A percentile compares a stretch with the other conserved stretches of the same genome.
Conservation (phyloP, 108 stramenopile species). For the Nannochloropsis granulata region DNA sequence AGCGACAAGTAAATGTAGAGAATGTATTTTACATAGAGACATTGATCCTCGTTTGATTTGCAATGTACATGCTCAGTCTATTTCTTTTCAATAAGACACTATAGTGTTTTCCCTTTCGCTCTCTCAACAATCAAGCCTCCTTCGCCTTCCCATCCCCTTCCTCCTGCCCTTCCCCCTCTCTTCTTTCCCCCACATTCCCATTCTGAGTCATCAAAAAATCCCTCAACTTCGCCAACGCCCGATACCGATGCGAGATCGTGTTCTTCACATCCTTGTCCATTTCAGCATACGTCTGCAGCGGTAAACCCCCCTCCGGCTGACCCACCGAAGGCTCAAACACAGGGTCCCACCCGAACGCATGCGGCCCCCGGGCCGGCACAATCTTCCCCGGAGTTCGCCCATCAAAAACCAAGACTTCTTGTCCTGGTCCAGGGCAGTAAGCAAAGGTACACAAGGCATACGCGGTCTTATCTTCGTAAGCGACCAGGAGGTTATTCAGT, state of each 20-base stretch:
- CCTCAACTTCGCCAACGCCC: conserved; percentile 58
- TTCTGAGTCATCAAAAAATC: conserved; percentile 7
- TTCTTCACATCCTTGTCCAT: conserved; percentile 86
- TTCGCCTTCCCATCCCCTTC: too few relatives aligned
- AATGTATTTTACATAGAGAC: too few relatives aligned
- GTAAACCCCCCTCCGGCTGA: neutral
- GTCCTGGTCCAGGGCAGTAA: conserved; percentile 64
- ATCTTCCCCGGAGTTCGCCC: conserved; percentile 56
- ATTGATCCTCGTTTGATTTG: too few relatives aligned
- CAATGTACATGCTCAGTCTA: too few relatives aligned
- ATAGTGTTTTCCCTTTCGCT: too few relatives aligned
- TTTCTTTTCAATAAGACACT: too few relatives aligned
- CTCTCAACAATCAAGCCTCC: too few relatives aligned
- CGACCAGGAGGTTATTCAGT: conserved; percentile 58
- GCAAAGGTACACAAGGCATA: conserved; percentile 93
- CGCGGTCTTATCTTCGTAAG: conserved; percentile 74
- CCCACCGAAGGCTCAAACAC: conserved; percentile 66
- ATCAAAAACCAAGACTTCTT: conserved; percentile 67
- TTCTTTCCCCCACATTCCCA: neutral
- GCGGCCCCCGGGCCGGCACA: conserved; percentile 62
- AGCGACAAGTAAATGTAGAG: too few relatives aligned
- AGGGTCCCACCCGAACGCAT: conserved; percentile 92
- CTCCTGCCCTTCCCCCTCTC: neutral
- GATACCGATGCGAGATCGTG: conserved; percentile 71
- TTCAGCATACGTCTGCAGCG: conserved; percentile 74